These are phyloP conservation scores for Mycena citricolor DNA, from an alignment of 1,284 basidiomycete genomes.

Conservation along the genomic window DNA sequence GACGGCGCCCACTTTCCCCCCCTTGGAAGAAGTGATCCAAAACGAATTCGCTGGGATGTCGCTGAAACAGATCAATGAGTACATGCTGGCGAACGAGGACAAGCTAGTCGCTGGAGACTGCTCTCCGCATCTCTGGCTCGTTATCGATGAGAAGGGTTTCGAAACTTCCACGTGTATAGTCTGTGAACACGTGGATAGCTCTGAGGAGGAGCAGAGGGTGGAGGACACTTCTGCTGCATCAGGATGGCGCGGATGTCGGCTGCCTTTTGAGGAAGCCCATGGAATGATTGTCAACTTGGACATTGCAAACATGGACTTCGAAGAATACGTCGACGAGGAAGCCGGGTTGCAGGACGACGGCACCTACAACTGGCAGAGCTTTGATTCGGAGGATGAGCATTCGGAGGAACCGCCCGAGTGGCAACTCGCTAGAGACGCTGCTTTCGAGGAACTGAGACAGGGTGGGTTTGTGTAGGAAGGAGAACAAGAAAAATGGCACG, in stretches of 20 bases:
- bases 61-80: neutral
- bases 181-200: too few relatives aligned
- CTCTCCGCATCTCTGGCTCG: neutral
- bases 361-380: neutral
- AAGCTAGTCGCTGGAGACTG: neutral
- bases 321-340: neutral
- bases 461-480: too few relatives aligned
- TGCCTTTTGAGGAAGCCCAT: neutral
- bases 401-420: too few relatives aligned
- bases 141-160: neutral
- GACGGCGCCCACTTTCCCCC: neutral
- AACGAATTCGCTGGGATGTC: neutral
- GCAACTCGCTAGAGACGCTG: too few relatives aligned
- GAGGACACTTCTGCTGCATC: neutral
- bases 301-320: constrained; percentile 1
- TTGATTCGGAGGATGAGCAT: too few relatives aligned
- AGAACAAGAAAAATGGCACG: too few relatives aligned
- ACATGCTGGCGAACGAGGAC: neutral
- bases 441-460: too few relatives aligned
- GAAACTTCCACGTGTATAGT: neutral
- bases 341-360: constrained; percentile 1
- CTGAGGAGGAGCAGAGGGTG: neutral
- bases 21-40: neutral
- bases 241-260: neutral
- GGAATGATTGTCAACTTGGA: neutral